Conservation (phyloP, 1,284 basidiomycete species). For the Porodaedalea pini region DNA sequence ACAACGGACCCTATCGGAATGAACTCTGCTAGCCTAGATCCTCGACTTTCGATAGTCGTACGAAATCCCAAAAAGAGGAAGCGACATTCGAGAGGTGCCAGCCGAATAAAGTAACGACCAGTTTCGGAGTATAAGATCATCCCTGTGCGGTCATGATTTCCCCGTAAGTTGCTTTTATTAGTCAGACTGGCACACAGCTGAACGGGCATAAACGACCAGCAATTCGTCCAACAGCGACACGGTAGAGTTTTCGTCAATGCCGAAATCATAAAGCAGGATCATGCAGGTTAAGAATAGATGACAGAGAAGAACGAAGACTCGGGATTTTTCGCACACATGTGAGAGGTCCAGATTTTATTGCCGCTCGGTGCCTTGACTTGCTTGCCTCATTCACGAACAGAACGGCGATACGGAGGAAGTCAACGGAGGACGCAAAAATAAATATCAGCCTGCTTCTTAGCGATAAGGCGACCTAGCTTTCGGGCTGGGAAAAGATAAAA, state of each 20-base stretch:
- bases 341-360: not conserved
- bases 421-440: too few relatives aligned
- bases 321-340: constrained; percentile 8
- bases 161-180: too few relatives aligned
- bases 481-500: not conserved
- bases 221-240: too few relatives aligned
- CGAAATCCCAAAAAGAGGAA: not conserved
- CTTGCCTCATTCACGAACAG: not conserved
- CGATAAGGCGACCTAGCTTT: not conserved
- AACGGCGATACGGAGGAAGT: too few relatives aligned
- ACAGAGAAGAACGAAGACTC: not conserved
- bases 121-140: too few relatives aligned
- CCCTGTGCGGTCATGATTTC: too few relatives aligned
- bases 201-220: too few relatives aligned
- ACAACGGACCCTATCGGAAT: not conserved
- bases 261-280: not conserved
- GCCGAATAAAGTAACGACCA: too few relatives aligned
- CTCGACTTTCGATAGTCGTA: not conserved
- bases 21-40: not conserved
- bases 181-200: too few relatives aligned
- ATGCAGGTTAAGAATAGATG: not conserved
- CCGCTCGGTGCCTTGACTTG: not conserved
- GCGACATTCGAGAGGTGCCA: not conserved
- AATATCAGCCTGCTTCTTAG: too few relatives aligned
- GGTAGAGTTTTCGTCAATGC: not conserved